Conservation (phyloP, 805 yeast genomes). For the Myxozyma udenii region DNA sequence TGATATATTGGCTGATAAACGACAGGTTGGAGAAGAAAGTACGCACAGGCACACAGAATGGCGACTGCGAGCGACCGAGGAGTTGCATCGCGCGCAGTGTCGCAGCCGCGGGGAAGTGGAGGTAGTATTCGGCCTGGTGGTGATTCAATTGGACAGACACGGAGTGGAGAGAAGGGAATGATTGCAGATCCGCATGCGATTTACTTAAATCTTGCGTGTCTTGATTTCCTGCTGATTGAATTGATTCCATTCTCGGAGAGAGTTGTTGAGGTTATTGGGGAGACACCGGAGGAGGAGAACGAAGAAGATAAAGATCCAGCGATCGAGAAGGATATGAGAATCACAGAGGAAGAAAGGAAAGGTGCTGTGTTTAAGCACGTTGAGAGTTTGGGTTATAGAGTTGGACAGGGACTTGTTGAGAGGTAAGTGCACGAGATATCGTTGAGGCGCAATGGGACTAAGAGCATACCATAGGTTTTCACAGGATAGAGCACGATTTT, state of each 20-base stretch:
- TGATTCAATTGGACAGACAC: no score
- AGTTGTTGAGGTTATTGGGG: constrained; percentile 50
- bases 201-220: constrained; percentile 52
- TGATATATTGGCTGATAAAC: no score
- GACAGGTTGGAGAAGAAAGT: no score
- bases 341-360: constrained; percentile 36
- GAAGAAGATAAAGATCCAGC: background rate
- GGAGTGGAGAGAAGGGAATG: constrained; percentile 1
- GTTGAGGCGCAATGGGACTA: constrained; percentile 21
- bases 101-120: no score
- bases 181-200: constrained; percentile 32
- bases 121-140: no score
- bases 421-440: constrained; percentile 27
- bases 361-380: constrained; percentile 53
- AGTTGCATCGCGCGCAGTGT: no score
- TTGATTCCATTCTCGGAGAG: constrained; percentile 68
- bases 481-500: constrained; percentile 46
- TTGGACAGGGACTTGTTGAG: constrained; percentile 61
- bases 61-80: no score
- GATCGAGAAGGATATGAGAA: constrained; percentile 9
- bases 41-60: no score
- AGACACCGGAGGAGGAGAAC: background rate
- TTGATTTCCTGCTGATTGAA: constrained; percentile 70
- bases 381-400: constrained; percentile 66
- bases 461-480: constrained; percentile 32